Conservation (phyloP, 2,329 filamentous ascomycete species). For the Paraconiothyrium sp. region DNA sequence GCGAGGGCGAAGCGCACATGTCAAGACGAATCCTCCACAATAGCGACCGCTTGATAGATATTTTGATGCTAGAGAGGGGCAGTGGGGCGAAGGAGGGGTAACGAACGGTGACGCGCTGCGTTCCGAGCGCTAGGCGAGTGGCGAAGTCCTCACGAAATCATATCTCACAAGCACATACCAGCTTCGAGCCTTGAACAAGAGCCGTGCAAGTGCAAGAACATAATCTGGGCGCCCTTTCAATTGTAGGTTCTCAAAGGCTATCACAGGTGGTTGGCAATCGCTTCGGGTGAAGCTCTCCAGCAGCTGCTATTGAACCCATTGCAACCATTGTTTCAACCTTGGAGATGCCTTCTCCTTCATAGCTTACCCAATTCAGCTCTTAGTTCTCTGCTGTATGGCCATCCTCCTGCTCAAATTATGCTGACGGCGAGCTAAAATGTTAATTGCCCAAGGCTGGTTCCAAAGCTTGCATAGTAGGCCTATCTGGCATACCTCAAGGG, state of each 20-base stretch:
- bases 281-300: too few species aligned
- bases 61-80: not conserved
- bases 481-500: conserved; percentile 7
- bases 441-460: not conserved
- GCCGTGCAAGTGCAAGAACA: too few species aligned
- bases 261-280: too few species aligned
- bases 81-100: conserved; percentile 6
- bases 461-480: not conserved
- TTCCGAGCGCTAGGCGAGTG: not conserved
- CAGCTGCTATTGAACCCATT: too few species aligned
- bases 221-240: too few species aligned
- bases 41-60: not conserved
- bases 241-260: too few species aligned
- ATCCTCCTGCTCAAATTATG: not conserved
- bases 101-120: not conserved
- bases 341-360: not conserved
- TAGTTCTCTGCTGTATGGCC: not conserved
- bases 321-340: not conserved
- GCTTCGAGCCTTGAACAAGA: too few species aligned
- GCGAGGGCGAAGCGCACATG: too few species aligned
- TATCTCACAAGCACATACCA: too few species aligned
- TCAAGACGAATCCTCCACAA: too few species aligned
- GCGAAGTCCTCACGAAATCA: not conserved
- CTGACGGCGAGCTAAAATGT: not conserved
- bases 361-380: not conserved